Evolutionary conservation across 768 basidiomycete species (phyloP), one percentile per base, ranked within the genome.

Genomic region (Leucogyrophana mollusca): DNA sequence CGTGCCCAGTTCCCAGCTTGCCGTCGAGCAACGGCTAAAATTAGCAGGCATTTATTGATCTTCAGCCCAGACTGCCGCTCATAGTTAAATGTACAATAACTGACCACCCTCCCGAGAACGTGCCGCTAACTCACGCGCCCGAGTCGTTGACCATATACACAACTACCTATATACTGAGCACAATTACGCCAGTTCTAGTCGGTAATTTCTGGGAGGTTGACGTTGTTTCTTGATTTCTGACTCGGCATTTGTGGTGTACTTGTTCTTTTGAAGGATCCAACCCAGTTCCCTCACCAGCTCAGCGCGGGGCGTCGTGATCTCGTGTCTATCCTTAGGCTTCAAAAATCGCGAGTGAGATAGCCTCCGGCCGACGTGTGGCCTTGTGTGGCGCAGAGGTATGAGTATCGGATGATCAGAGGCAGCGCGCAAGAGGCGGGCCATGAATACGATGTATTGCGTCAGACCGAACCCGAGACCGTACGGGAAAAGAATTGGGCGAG

Each of bases 31-130:
- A 22, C 71, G 73, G 7, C 80, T 74, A 62, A 95, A 95, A 60
- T 92, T 87, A 89, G 62, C 93, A 94, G 21, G 94, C 82, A 65
- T 93, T 90, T 87, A 50, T 39, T 44, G 40, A 24, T 4, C 32
- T 22, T 45, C 18, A 23, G 17, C 24, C 34, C n/a, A n/a, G n/a
- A n/a, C n/a, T n/a, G n/a, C n/a, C n/a, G n/a, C 27, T 21, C 11
- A 14, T 18, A 25, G 34, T 47, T 24, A 41, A 47, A 36, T 34
- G n/a, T n/a, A n/a, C n/a, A n/a, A n/a, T 24, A 8, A 73, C 79
- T 49, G 55, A 87, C 88, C 87, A 49, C 92, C 93, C 77, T 96
- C 94, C 93, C 93, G 96, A 5, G 87, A 82, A 64, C 91, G 94
- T 64, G 94, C 90, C 0, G 86, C 80, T 23, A 89, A 94, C 73